These are phyloP conservation scores for Dissophora globulifera DNA, from an alignment of 192 early-diverging fungal species.

Conservation along the genomic window DNA sequence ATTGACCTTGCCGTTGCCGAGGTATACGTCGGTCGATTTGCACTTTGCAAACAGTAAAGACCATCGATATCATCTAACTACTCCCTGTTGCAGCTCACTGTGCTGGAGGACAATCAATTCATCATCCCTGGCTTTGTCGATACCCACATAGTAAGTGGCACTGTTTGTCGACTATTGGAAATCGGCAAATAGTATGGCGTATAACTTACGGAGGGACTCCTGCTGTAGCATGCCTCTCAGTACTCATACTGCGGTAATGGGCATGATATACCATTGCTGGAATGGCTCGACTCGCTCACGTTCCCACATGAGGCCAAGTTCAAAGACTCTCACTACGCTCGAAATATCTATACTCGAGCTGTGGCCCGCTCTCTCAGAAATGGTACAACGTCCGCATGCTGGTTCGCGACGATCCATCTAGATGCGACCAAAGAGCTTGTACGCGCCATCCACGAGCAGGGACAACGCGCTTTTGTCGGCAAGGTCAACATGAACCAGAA, in stretches of 20 bases:
- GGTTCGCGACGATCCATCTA: slow-evolving; percentile 83
- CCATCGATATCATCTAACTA: too few species aligned
- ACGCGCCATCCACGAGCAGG: slow-evolving; percentile 66
- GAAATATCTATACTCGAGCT: slow-evolving; percentile 62
- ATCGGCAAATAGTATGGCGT: too few species aligned
- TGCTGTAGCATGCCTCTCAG: slow-evolving; percentile 77
- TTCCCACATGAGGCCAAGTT: slow-evolving; percentile 81
- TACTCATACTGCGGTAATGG: slow-evolving; percentile 82
- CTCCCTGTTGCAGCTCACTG: slow-evolving; percentile 20
- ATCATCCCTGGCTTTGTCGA: slow-evolving; percentile 86
- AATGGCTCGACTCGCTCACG: slow-evolving; percentile 82
- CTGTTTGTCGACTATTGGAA: not conserved
- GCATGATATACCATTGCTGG: slow-evolving; percentile 81
- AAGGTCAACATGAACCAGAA: slow-evolving; percentile 90
- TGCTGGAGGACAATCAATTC: slow-evolving; percentile 62
- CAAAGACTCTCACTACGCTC: slow-evolving; percentile 67
- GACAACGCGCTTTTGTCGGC: slow-evolving; percentile 85
- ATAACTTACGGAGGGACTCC: too few species aligned
- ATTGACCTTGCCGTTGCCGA: not conserved
- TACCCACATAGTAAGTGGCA: slow-evolving; percentile 67
- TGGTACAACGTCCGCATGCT: slow-evolving; percentile 87
- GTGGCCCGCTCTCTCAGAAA: slow-evolving; percentile 69
- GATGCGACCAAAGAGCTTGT: slow-evolving; percentile 72
- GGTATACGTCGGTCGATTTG: too few species aligned
- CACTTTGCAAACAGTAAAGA: too few species aligned